Conservation (phyloP, 2,329 filamentous ascomycete species). For the Scleromitrula shiraiana region DNA sequence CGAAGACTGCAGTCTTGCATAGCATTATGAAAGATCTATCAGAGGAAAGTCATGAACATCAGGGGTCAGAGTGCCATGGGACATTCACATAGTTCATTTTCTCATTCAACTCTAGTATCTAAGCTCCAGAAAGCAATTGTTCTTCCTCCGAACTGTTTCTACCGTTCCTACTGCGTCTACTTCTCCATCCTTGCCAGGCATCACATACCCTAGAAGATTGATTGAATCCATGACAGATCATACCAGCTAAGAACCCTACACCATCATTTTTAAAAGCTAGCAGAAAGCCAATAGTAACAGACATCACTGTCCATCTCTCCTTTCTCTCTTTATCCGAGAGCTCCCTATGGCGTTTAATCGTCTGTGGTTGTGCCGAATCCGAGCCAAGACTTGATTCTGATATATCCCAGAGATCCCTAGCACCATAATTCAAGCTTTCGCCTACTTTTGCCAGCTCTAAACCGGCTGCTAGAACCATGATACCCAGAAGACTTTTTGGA, state of each 20-base stretch:
- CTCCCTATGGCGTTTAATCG: constrained; percentile 38
- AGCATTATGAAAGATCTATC: background rate
- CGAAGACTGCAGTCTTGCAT: too few species aligned
- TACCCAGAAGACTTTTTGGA: constrained; percentile 67
- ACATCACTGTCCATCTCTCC: constrained; percentile 81
- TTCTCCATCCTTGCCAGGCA: constrained; percentile 11
- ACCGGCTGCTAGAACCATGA: constrained; percentile 86
- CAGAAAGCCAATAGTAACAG: constrained; percentile 74
- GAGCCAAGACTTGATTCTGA: constrained; percentile 33
- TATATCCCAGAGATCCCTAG: constrained; percentile 52
- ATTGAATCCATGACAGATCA: constrained; percentile 70
- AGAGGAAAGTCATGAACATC: too few species aligned
- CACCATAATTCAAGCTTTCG: constrained; percentile 70
- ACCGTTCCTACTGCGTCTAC: constrained; percentile 5
- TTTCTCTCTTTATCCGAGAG: constrained; percentile 60
- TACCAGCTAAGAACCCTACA: constrained; percentile 74
- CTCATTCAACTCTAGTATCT: background rate
- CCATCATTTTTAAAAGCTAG: constrained; percentile 87
- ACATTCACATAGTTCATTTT: background rate
- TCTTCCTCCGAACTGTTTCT: constrained; percentile 8
- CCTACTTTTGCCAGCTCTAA: constrained; percentile 82
- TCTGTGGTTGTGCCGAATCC: constrained; percentile 16
- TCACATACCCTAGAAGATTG: constrained; percentile 14
- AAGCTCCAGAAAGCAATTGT: constrained; percentile 4
- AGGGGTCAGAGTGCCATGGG: too few species aligned